These are phyloP conservation scores for Populus davidiana DNA, from an alignment of 345 rosid genomes.

Conservation along the genomic window DNA sequence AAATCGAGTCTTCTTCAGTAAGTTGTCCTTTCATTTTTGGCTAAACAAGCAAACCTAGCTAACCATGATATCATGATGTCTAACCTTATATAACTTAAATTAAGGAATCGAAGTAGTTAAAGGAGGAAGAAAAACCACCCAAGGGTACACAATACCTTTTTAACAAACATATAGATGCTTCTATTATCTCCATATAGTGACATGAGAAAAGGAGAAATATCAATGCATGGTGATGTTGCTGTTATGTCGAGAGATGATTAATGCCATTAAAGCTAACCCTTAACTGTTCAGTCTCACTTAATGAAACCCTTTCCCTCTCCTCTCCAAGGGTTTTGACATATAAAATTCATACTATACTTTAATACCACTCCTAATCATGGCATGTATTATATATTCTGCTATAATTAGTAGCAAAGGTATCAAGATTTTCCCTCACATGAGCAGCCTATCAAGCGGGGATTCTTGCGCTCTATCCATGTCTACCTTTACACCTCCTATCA, in stretches of 20 bases:
- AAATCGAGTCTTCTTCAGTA: not conserved
- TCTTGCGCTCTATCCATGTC: conserved; percentile 15
- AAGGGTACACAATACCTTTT: not conserved
- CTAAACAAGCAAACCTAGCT: not conserved
- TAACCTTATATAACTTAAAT: not conserved
- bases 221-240: conserved; percentile 1
- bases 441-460: conserved; percentile 20
- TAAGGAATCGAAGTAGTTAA: conserved; percentile 5
- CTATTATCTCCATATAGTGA: not conserved
- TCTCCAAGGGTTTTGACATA: conserved; percentile 27
- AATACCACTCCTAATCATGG: conserved; percentile 42
- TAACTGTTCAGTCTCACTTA: not conserved
- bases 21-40: conserved; percentile 10
- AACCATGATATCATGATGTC: conserved; percentile 6
- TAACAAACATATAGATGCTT: not conserved
- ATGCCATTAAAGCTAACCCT: not conserved
- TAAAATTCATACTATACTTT: conserved; percentile 33
- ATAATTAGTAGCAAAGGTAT: conserved; percentile 29
- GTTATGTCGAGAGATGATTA: conserved; percentile 6
- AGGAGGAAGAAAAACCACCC: not conserved
- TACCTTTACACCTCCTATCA: conserved; percentile 42
- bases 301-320: conserved; percentile 5
- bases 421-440: conserved; percentile 25
- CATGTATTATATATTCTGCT: conserved; percentile 24
- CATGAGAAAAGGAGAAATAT: not conserved